A percentile compares a stretch with the other conserved stretches of the same genome.
These are phyloP conservation scores for Chalciporus piperatus DNA, from an alignment of 768 basidiomycete species.

Conservation along the genomic window DNA sequence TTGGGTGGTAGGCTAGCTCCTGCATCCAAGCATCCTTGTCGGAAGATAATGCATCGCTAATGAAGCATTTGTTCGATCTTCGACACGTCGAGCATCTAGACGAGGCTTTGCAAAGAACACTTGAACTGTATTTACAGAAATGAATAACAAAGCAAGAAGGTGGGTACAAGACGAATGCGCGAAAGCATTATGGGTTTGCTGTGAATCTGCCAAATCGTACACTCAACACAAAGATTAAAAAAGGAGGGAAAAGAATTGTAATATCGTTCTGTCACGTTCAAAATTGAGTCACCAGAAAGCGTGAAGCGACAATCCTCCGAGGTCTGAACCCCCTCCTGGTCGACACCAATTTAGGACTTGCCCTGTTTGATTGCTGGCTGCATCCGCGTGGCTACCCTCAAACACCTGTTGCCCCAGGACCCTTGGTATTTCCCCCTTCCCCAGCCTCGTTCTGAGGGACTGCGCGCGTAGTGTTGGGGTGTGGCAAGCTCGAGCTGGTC, in stretches of 20 bases:
- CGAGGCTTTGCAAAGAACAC: not conserved
- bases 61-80: too few species aligned
- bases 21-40: constrained; percentile 5
- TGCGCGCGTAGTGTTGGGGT: constrained; percentile 42
- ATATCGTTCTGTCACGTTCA: not conserved
- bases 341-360: too few species aligned
- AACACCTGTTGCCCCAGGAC: constrained; percentile 46
- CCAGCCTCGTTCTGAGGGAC: constrained; percentile 42
- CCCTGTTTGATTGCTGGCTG: constrained; percentile 36
- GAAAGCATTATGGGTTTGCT: not conserved
- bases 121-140: not conserved
- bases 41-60: constrained; percentile 20
- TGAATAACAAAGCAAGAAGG: not conserved
- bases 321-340: not conserved
- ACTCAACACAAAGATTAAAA: constrained; percentile 15
- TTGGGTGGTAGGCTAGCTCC: constrained; percentile 10
- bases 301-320: constrained; percentile 1
- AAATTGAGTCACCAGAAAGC: not conserved
- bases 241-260: not conserved
- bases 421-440: constrained; percentile 39
- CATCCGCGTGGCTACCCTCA: too few species aligned
- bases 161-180: constrained; percentile 7
- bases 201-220: constrained; percentile 22
- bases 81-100: too few species aligned
- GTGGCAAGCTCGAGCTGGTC: constrained; percentile 41